Percentiles rank a stretch among this genome's conserved stretches.
phyloP scores from a whole-genome alignment of 257 asterid genomes.

The Thymus quinquecostatus region DNA sequence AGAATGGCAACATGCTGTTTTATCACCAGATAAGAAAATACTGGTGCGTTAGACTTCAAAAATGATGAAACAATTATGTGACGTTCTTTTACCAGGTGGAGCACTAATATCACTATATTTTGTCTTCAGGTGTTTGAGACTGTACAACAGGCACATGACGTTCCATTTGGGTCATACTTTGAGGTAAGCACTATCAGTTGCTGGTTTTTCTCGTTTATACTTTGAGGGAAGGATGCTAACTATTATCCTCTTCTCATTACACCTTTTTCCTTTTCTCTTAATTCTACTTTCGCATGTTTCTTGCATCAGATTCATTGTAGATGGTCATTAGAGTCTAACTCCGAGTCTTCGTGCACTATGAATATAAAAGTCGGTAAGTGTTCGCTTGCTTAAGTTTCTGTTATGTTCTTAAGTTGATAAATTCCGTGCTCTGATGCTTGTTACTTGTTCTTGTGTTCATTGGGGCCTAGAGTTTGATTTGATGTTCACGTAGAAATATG shows the following conservation, averaged over 20 bases:
- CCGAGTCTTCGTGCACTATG: constrained; percentile 74
- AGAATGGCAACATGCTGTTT: constrained; percentile 85
- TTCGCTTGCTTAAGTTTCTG: constrained; percentile 21
- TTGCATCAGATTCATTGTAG: constrained; percentile 82
- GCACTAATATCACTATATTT: constrained; percentile 20
- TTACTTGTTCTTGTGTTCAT: not conserved
- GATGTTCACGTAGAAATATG: not conserved
- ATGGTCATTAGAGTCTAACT: constrained; percentile 70
- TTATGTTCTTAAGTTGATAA: constrained; percentile 2
- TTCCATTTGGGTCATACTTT: constrained; percentile 94
- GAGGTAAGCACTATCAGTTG: constrained; percentile 57
- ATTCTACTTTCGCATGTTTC: constrained; percentile 15
- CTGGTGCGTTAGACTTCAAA: constrained; percentile 51
- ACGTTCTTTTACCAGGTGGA: not conserved
- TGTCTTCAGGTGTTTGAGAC: constrained; percentile 85
- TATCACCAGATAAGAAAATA: constrained; percentile 65
- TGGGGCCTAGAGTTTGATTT: not conserved
- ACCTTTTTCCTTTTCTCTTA: constrained; percentile 3
- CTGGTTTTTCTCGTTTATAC: not conserved
- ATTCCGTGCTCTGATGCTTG: constrained; percentile 25
- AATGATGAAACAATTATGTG: not conserved
- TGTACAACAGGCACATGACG: constrained; percentile 98
- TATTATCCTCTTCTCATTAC: not conserved
- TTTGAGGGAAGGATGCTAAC: not conserved
- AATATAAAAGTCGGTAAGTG: constrained; percentile 93